These are phyloP conservation scores for Pseudogymnoascus sp. DNA, from an alignment of 2,329 filamentous ascomycete species.

Conservation along the genomic window DNA sequence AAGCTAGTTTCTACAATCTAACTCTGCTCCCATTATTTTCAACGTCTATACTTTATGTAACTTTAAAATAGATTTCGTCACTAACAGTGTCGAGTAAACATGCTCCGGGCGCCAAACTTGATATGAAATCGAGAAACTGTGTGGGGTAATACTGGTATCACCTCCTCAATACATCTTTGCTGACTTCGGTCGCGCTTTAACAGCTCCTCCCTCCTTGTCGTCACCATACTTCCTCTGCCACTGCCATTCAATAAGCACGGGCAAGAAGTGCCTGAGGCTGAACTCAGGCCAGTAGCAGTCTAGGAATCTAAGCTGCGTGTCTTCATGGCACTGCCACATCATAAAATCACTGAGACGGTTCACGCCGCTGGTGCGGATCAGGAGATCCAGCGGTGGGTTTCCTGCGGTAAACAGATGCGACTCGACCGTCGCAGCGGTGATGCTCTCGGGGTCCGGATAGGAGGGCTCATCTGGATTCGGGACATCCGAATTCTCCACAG, in stretches of 20 bases:
- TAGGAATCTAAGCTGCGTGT: constrained; percentile 87
- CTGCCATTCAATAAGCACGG: constrained; percentile 86
- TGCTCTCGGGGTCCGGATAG: constrained; percentile 74
- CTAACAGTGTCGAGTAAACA: constrained; percentile 1
- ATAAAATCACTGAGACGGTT: constrained; percentile 93
- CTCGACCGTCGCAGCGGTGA: constrained; percentile 73
- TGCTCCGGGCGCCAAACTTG: constrained; percentile 3
- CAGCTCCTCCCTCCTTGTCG: constrained; percentile 19
- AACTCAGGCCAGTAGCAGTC: constrained; percentile 95
- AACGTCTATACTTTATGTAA: not conserved
- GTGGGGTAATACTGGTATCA: not conserved
- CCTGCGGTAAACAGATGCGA: constrained; percentile 82
- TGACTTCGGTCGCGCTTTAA: constrained; percentile 8
- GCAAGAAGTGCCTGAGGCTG: constrained; percentile 85
- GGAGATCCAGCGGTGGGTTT: constrained; percentile 80
- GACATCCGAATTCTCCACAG: constrained; percentile 19
- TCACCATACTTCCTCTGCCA: constrained; percentile 41
- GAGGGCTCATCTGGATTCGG: constrained; percentile 30
- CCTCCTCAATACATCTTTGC: constrained; percentile 3
- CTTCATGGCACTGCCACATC: constrained; percentile 95
- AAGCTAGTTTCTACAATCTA: not conserved
- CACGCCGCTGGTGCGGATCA: constrained; percentile 88
- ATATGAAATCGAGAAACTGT: constrained; percentile 3
- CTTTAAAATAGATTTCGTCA: not conserved
- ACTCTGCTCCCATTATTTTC: not conserved